Percentiles rank a stretch among this genome's conserved stretches.
Conservation (phyloP, 108 stramenopile species). For the Phaeodactylum tricornutum region DNA sequence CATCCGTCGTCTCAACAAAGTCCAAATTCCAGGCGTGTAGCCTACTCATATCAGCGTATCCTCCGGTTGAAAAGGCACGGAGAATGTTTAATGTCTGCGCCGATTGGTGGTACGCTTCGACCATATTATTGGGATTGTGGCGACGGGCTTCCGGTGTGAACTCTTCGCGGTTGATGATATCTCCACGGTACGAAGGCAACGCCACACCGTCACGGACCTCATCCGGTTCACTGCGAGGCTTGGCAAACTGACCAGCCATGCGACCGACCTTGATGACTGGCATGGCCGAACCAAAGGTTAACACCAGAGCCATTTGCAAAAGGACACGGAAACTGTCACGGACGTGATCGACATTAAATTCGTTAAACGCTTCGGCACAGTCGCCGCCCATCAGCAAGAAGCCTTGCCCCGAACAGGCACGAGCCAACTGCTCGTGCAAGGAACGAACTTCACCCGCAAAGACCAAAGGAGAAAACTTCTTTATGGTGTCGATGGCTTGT, state of each 20-base stretch:
- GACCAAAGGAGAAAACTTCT: conserved; percentile 69
- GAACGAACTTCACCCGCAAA: conserved; percentile 88
- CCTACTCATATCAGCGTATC: conserved; percentile 91
- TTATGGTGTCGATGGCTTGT: conserved; percentile 35
- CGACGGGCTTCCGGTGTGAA: conserved; percentile 87
- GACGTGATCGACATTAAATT: conserved; percentile 91
- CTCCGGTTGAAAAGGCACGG: conserved; percentile 91
- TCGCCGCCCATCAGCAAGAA: conserved; percentile 99
- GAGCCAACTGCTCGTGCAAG: conserved; percentile 85
- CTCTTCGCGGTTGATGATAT: conserved; percentile 92
- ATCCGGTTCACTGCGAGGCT: conserved; percentile 88
- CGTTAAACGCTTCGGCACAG: conserved; percentile 94
- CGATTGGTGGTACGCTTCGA: conserved; percentile 85
- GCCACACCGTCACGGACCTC: conserved; percentile 78
- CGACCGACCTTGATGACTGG: conserved; percentile 96
- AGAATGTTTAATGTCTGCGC: conserved; percentile 96
- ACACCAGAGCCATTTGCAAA: conserved; percentile 89
- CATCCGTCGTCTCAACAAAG: conserved; percentile 91
- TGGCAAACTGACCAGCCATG: conserved; percentile 98
- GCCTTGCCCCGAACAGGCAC: conserved; percentile 89
- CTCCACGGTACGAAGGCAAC: conserved; percentile 92
- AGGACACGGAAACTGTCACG: conserved; percentile 91
- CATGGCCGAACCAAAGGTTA: conserved; percentile 93
- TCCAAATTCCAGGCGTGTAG: conserved; percentile 98
- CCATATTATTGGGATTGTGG: conserved; percentile 76